A percentile compares a stretch with the other conserved stretches of the same genome.
Conservation (phyloP, 192 early-diverging fungal genomes). For the Chytriomyces sp. region DNA sequence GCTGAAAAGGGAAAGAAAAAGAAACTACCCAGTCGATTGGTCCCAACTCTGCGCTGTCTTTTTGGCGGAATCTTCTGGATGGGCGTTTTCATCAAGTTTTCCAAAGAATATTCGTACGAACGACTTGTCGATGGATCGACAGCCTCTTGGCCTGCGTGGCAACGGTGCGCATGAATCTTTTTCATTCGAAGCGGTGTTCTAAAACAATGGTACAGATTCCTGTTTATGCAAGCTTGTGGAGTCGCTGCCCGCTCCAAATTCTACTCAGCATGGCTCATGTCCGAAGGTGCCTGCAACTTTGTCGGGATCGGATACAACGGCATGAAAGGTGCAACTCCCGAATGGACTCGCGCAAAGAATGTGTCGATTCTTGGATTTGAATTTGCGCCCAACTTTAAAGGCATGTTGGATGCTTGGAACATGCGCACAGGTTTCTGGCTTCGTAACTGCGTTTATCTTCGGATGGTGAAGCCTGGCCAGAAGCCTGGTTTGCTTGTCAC, state of each 20-base stretch:
- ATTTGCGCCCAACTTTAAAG: constrained; percentile 75
- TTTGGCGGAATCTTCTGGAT: constrained; percentile 32
- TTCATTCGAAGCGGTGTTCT: not conserved
- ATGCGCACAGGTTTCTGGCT: constrained; percentile 89
- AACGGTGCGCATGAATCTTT: not conserved
- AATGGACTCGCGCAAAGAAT: constrained; percentile 79
- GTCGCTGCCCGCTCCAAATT: constrained; percentile 78
- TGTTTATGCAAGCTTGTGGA: constrained; percentile 65
- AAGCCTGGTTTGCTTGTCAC: constrained; percentile 64
- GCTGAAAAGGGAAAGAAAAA: not conserved
- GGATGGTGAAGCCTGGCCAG: constrained; percentile 58
- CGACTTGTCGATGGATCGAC: not conserved
- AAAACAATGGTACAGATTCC: constrained; percentile 46
- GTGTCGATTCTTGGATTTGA: constrained; percentile 77
- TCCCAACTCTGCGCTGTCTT: constrained; percentile 34
- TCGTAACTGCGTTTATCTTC: constrained; percentile 80
- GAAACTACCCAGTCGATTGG: constrained; percentile 41
- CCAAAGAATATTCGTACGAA: constrained; percentile 16
- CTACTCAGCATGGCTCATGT: constrained; percentile 90
- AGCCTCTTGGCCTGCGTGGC: not conserved
- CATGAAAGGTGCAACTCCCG: constrained; percentile 53
- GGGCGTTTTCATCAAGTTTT: constrained; percentile 2
- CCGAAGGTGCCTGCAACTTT: constrained; percentile 85
- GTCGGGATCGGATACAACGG: constrained; percentile 86
- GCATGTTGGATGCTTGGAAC: constrained; percentile 87